A percentile compares a stretch with the other conserved stretches of the same genome.
These are phyloP conservation scores for Xylaria curta DNA, from an alignment of 495 filamentous ascomycete species.

Conservation along the genomic window DNA sequence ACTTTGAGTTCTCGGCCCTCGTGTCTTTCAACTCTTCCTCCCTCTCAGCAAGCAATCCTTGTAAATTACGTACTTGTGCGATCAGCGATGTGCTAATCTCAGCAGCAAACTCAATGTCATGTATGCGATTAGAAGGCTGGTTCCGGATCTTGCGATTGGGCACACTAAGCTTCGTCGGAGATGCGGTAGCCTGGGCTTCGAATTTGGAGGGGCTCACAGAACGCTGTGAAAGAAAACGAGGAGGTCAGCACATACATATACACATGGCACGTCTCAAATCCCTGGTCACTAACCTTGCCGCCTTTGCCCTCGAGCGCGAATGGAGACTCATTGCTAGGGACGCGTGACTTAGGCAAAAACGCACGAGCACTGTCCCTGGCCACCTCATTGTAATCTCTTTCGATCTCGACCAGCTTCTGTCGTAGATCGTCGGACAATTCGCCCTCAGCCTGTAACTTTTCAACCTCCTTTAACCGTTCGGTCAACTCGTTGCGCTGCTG, in stretches of 20 bases:
- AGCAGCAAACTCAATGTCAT: slow-evolving; percentile 95
- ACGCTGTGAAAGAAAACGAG: slow-evolving; percentile 53
- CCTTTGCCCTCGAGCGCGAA: slow-evolving; percentile 62
- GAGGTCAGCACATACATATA: slow-evolving; percentile 32
- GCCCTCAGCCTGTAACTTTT: slow-evolving; percentile 76
- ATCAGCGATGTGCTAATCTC: slow-evolving; percentile 93
- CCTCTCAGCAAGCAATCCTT: slow-evolving; percentile 79
- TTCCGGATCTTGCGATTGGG: slow-evolving; percentile 87
- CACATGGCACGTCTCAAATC: neutral
- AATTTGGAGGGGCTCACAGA: slow-evolving; percentile 80
- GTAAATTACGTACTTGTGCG: slow-evolving; percentile 85
- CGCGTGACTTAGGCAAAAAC: slow-evolving; percentile 83
- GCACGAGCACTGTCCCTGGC: slow-evolving; percentile 87
- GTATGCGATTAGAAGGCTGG: slow-evolving; percentile 80
- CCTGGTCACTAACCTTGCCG: slow-evolving; percentile 54
- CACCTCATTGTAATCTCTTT: slow-evolving; percentile 94
- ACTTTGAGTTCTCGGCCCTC: slow-evolving; percentile 72
- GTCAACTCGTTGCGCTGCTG: slow-evolving; percentile 81
- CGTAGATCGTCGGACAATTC: slow-evolving; percentile 85
- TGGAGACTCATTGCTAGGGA: slow-evolving; percentile 71
- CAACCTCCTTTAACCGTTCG: slow-evolving; percentile 82
- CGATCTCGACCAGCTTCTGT: slow-evolving; percentile 82
- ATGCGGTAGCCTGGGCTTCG: slow-evolving; percentile 81
- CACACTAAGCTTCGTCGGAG: slow-evolving; percentile 87
- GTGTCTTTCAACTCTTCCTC: slow-evolving; percentile 82